Percentiles rank a stretch among this genome's conserved stretches.
Evolutionary conservation across 139 green algal genomes (phyloP).

Genomic region (Asterochloris sp.): DNA sequence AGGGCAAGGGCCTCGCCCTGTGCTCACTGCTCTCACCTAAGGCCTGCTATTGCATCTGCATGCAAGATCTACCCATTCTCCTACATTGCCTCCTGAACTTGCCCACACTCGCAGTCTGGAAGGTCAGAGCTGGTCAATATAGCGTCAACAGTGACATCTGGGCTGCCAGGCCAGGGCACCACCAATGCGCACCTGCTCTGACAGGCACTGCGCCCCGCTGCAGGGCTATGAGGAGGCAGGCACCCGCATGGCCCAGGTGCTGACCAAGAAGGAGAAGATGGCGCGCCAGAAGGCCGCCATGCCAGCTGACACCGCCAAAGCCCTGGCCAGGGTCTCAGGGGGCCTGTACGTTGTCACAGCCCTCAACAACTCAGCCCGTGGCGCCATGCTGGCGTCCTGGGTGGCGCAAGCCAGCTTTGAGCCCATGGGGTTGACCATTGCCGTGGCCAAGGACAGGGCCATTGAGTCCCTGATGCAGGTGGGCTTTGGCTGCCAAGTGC

Average conservation of each 20-base stretch:
- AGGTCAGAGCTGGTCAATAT: background rate
- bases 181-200: background rate
- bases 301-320: conserved; percentile 69
- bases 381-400: conserved; percentile 68
- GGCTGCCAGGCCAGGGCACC: background rate
- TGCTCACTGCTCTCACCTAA: too few species aligned
- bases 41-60: too few species aligned
- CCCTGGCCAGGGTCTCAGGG: conserved; percentile 76
- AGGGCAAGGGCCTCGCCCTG: too few species aligned
- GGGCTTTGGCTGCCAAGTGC: too few species aligned
- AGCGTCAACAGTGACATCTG: background rate
- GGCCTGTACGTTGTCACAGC: conserved; percentile 96
- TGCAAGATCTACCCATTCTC: too few species aligned
- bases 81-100: too few species aligned
- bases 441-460: conserved; percentile 95
- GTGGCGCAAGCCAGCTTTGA: conserved; percentile 88
- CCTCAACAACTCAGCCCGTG: conserved; percentile 40
- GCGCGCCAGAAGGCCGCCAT: conserved; percentile 80
- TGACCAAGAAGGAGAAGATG: conserved; percentile 80
- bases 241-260: conserved; percentile 77
- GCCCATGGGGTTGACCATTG: conserved; percentile 92
- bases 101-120: background rate
- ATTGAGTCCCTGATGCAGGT: conserved; percentile 98
- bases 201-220: conserved; percentile 15
- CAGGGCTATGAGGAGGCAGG: conserved; percentile 94